phyloP scores from a whole-genome alignment of 441 rosid genomes.

The Capsella rubella region DNA sequence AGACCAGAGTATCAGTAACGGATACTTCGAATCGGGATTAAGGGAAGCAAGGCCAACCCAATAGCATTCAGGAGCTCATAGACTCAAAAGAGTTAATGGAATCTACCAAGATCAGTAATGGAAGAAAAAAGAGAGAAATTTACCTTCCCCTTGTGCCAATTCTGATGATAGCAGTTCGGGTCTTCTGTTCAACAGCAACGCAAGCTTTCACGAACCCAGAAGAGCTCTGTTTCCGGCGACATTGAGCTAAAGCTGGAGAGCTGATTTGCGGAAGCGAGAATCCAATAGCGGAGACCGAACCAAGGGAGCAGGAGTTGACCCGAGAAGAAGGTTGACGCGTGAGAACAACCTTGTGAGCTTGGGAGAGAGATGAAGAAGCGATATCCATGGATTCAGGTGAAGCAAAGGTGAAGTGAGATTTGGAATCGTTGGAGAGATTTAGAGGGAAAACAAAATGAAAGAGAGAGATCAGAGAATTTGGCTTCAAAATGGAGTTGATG shows the following conservation, averaged over 20 bases:
- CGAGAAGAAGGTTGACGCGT: slow-evolving; percentile 36
- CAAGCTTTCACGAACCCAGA: slow-evolving; percentile 58
- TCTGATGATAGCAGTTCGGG: slow-evolving; percentile 73
- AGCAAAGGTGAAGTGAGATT: neutral
- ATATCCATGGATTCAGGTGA: slow-evolving; percentile 30
- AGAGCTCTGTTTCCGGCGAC: slow-evolving; percentile 40
- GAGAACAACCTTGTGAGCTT: slow-evolving; percentile 34
- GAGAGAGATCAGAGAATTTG: slow-evolving; percentile 36
- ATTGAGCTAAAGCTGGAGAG: slow-evolving; percentile 49
- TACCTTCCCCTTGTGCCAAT: slow-evolving; percentile 98
- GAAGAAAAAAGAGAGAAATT: slow-evolving; percentile 8
- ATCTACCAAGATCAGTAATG: neutral
- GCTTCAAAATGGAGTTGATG: slow-evolving; percentile 33
- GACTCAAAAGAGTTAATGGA: neutral
- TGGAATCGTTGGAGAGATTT: slow-evolving; percentile 14
- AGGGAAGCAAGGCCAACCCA: neutral
- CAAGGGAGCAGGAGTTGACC: slow-evolving; percentile 50
- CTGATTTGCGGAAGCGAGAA: slow-evolving; percentile 52
- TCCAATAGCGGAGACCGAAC: slow-evolving; percentile 67
- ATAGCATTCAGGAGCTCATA: neutral
- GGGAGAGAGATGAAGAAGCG: slow-evolving; percentile 36
- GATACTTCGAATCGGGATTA: slow-evolving; percentile 6
- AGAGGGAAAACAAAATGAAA: neutral
- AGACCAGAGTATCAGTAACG: slow-evolving; percentile 1
- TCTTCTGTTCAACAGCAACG: slow-evolving; percentile 70